These are phyloP conservation scores for Alternaria consortialis DNA, from an alignment of 2,329 filamentous ascomycete genomes.

Conservation along the genomic window DNA sequence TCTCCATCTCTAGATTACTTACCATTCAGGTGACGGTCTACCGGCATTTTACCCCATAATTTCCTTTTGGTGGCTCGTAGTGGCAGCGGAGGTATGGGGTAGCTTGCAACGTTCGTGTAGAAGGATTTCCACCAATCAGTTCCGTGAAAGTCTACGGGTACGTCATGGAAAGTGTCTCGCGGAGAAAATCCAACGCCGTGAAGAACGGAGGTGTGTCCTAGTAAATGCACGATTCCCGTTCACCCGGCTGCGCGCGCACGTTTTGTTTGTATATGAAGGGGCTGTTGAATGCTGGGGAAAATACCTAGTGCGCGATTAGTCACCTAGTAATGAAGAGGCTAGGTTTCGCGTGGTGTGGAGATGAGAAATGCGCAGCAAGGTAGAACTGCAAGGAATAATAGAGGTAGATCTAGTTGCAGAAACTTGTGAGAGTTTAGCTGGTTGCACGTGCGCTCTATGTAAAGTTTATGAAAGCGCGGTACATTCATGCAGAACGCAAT, in stretches of 20 bases:
- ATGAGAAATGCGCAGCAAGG: background rate
- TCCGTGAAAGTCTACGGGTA: background rate
- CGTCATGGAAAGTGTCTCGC: background rate
- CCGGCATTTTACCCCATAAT: background rate
- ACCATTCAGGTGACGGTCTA: background rate
- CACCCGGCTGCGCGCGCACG: background rate
- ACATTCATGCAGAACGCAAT: background rate
- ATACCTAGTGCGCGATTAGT: background rate
- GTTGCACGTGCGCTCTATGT: background rate
- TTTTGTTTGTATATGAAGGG: background rate
- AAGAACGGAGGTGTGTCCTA: background rate
- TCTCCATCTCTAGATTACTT: background rate
- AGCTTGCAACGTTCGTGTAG: background rate
- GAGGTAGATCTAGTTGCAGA: background rate
- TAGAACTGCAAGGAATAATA: background rate
- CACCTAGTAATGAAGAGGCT: background rate
- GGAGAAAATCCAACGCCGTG: background rate
- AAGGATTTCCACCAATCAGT: constrained; percentile 21
- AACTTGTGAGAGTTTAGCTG: background rate
- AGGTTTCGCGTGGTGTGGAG: background rate
- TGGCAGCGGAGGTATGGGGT: background rate
- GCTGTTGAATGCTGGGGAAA: background rate
- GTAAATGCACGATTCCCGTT: background rate
- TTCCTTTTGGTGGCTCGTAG: background rate
- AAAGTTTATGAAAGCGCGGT: background rate